A percentile compares a stretch with the other conserved stretches of the same genome.
These are phyloP conservation scores for Fagopyrum homotropicum DNA, from an alignment of 148 eudicot species.

Conservation along the genomic window DNA sequence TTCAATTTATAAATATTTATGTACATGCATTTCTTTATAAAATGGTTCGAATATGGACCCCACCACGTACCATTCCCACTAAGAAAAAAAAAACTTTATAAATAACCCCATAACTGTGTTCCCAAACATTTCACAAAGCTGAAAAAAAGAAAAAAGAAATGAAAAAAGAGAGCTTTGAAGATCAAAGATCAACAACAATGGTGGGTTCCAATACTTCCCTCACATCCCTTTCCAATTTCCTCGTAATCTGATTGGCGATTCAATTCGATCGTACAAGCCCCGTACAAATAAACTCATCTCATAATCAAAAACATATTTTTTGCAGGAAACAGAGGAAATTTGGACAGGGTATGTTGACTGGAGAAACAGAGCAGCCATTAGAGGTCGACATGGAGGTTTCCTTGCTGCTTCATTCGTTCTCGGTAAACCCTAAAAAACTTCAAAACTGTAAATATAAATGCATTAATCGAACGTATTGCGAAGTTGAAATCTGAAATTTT, in stretches of 20 bases:
- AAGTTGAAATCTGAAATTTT: not conserved
- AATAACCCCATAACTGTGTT: not conserved
- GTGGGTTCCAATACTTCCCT: not conserved
- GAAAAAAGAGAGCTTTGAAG: not conserved
- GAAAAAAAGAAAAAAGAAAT: not conserved
- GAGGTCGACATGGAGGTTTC: constrained; percentile 30
- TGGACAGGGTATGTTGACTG: constrained; percentile 36
- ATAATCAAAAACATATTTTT: not conserved
- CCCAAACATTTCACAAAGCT: not conserved
- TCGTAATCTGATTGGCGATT: not conserved
- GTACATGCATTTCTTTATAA: not conserved
- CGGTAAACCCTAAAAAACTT: constrained; percentile 11
- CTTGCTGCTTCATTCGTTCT: constrained; percentile 29
- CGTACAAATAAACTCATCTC: not conserved
- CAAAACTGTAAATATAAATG: too few relatives aligned
- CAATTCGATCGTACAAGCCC: not conserved
- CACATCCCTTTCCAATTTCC: not conserved
- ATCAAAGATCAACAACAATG: not conserved
- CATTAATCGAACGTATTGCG: too few relatives aligned
- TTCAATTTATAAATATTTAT: too few relatives aligned
- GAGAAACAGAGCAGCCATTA: constrained; percentile 23
- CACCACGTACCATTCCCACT: not conserved
- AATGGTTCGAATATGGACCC: not conserved
- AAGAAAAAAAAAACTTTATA: not conserved
- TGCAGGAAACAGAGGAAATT: constrained; percentile 28